Base-by-base conservation (phyloP, 2,329 filamentous ascomycete genomes). In the Fusarium sp. region DNA sequence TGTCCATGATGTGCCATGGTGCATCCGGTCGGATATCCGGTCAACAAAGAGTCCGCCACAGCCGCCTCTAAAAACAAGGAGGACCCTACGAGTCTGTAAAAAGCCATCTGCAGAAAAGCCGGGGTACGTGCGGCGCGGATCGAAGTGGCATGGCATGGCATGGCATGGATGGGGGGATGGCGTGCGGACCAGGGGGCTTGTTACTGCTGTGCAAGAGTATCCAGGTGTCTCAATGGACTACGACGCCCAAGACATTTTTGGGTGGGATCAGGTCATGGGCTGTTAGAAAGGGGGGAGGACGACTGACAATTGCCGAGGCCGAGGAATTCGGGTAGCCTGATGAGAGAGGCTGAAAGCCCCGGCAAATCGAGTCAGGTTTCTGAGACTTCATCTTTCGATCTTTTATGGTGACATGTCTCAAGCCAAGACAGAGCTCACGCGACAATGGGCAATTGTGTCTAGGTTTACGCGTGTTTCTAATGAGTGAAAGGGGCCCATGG, bases 11-110 rank as follows among this genome's bases (percentile, higher is more conserved):
- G 42, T 34, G 31, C 29, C 16, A 38, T 38, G 31, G 14, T 65
- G 64, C 68, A 72, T 74, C 68, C 71, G 68, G 71, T 72, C 45
- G 22, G 20, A 47, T 42, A 74, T 22, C 71, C 71, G 61, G 61
- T 63, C 67, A 27, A 56, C 20, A 34, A 62, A 62, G 20, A 34
- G 14, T 22, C 64, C 64, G 61, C 62, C 61, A 61, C 60, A 73
- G 29, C 59, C 66, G 57, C 64, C 50, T 22, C 38, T 18, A 29
- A 56, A 58, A 62, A 69, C 67, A 71, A 69, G 67, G 67, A 27
- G 18, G 18, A 40, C 24, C 52, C 38, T 37, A 47, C 27, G 37
- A 54, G 45, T 29, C 6, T 50, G 6, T 10, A 29, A 16, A 29
- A 50, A 50, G 45, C 45, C 29, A 67, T 61, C 24, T 71, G 62